Conservation (phyloP, 306 rosid species). For the apple (Malus domestica) region DNA sequence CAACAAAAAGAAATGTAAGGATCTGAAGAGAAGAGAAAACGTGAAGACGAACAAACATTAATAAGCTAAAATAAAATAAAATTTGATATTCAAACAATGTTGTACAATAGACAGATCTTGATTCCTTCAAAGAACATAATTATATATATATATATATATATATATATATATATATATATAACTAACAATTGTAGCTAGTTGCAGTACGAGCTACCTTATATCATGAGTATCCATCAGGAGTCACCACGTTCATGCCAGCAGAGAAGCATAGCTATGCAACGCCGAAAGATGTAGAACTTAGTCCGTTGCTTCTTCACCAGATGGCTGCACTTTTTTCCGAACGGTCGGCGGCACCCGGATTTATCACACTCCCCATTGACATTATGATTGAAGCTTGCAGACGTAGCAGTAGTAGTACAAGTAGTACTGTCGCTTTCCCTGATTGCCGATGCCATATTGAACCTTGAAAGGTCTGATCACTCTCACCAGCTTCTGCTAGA, state of each 20-base stretch:
- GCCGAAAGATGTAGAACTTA: conserved; percentile 80
- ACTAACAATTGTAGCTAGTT: neutral
- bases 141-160: neutral
- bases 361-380: neutral
- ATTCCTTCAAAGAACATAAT: neutral
- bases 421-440: conserved; percentile 27
- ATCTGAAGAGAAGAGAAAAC: too few relatives aligned
- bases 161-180: neutral
- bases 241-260: conserved; percentile 70
- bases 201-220: neutral
- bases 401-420: neutral
- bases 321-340: conserved; percentile 62
- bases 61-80: neutral
- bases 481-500: neutral
- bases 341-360: conserved; percentile 33
- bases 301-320: conserved; percentile 81
- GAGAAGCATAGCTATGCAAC: conserved; percentile 74
- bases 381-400: neutral
- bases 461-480: conserved; percentile 1
- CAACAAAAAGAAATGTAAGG: neutral
- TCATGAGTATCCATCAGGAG: neutral
- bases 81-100: too few relatives aligned
- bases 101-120: neutral
- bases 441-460: conserved; percentile 23
- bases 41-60: neutral